A percentile compares a stretch with the other conserved stretches of the same genome.
Conservation (phyloP, 2,329 filamentous ascomycete species). For the Aquanectria penicillioides region DNA sequence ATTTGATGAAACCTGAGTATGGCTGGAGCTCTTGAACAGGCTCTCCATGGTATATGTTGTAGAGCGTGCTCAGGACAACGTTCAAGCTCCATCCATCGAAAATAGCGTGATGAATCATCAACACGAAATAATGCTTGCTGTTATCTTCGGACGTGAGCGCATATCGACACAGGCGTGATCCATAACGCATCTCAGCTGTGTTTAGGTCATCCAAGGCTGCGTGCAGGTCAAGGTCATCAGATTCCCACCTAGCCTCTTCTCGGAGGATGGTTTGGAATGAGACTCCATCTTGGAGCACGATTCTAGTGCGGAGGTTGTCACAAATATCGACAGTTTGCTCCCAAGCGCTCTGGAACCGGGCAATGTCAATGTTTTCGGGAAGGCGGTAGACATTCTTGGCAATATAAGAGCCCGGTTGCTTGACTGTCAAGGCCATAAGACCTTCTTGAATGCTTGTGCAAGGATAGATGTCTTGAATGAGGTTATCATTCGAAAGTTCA, state of each 20-base stretch:
- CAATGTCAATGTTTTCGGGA: background rate
- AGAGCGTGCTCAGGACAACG: background rate
- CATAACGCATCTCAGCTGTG: background rate
- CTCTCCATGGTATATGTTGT: background rate
- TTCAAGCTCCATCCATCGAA: conserved; percentile 35
- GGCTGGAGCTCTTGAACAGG: background rate
- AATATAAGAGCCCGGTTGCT: conserved; percentile 15
- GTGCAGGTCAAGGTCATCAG: too few relatives aligned
- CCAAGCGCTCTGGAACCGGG: background rate
- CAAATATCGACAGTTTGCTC: background rate
- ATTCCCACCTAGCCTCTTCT: background rate
- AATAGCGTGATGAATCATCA: conserved; percentile 34
- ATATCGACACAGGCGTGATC: background rate
- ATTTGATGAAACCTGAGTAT: conserved; percentile 1
- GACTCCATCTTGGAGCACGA: background rate
- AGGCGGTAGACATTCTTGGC: conserved; percentile 3
- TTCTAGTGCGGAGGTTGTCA: background rate
- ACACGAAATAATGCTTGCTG: conserved; percentile 3
- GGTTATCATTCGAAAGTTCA: background rate
- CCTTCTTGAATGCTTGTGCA: conserved; percentile 49
- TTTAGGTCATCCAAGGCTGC: too few relatives aligned
- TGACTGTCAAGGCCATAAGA: conserved; percentile 37
- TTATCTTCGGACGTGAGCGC: background rate
- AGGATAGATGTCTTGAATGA: conserved; percentile 34
- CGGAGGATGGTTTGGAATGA: background rate